These are phyloP conservation scores for Sclerotinia minor DNA, from an alignment of 2,329 filamentous ascomycete genomes.

Conservation along the genomic window DNA sequence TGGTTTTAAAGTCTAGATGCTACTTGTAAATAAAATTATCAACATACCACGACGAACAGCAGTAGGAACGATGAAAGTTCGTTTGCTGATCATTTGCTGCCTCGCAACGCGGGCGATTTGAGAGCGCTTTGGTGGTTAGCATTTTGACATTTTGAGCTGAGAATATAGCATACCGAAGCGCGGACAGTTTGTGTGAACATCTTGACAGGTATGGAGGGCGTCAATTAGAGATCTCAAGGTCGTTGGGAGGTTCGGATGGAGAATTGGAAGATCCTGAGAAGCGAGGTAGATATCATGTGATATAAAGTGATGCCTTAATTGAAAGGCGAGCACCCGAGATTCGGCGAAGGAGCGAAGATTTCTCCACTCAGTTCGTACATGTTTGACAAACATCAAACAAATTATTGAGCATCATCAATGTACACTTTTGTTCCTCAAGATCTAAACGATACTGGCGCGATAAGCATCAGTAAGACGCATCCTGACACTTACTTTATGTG, in stretches of 20 bases:
- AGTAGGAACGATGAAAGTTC: slow-evolving; percentile 42
- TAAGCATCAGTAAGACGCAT: background rate
- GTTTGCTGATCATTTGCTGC: slow-evolving; percentile 39
- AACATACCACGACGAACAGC: slow-evolving; percentile 42
- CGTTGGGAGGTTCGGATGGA: slow-evolving; percentile 24
- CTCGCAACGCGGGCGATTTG: slow-evolving; percentile 41
- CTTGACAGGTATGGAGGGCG: slow-evolving; percentile 27
- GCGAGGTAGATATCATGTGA: slow-evolving; percentile 25
- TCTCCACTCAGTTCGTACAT: background rate
- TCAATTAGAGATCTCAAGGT: slow-evolving; percentile 27
- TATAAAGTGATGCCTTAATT: background rate
- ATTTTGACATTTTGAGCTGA: slow-evolving; percentile 28
- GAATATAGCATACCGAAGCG: slow-evolving; percentile 40
- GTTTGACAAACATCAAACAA: background rate
- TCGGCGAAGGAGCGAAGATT: slow-evolving; percentile 14
- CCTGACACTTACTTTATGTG: background rate
- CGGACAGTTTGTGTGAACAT: slow-evolving; percentile 43
- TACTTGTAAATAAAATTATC: slow-evolving; percentile 12
- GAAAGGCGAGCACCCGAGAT: slow-evolving; percentile 4
- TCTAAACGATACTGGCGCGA: background rate
- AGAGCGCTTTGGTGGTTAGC: slow-evolving; percentile 41
- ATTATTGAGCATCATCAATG: background rate
- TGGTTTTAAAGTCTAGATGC: background rate
- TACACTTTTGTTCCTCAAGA: background rate
- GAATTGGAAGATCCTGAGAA: slow-evolving; percentile 29